phyloP scores from a whole-genome alignment of 1,284 basidiomycete species.

The Puccinia brachypodii region DNA sequence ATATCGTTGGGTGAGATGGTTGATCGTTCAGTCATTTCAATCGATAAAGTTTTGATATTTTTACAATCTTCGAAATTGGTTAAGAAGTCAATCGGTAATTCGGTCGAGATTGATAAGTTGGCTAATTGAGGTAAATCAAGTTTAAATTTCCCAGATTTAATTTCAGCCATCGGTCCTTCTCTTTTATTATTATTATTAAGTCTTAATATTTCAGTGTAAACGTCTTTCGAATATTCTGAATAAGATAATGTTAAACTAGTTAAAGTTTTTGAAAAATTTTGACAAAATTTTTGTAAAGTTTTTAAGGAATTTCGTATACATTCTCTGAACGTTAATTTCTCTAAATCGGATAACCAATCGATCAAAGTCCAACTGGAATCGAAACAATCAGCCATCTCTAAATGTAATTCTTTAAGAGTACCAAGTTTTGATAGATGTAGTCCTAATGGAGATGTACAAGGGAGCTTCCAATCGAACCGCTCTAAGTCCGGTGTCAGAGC shows the following conservation, averaged over 20 bases:
- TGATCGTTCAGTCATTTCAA: slow-evolving; percentile 7
- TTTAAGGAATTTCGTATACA: not conserved
- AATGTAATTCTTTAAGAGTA: not conserved
- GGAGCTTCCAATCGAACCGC: not conserved
- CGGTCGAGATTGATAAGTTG: slow-evolving; percentile 17
- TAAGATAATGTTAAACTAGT: not conserved
- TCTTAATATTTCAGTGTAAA: not conserved
- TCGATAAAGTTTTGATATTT: not conserved
- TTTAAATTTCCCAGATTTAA: not conserved
- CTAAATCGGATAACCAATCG: not conserved
- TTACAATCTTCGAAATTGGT: not conserved
- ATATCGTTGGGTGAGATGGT: not conserved
- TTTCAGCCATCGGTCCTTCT: not conserved
- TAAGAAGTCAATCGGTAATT: slow-evolving; percentile 2
- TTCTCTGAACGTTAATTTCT: not conserved
- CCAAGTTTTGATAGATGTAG: not conserved
- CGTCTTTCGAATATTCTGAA: not conserved
- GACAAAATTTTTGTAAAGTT: not conserved
- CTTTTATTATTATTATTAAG: not conserved
- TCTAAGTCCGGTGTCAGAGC: not conserved
- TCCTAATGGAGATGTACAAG: slow-evolving; percentile 7
- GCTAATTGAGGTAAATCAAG: not conserved
- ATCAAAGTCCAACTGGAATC: slow-evolving; percentile 21
- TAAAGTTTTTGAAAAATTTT: not conserved
- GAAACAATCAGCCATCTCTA: slow-evolving; percentile 4